Evolutionary conservation across 1,284 basidiomycete genomes (phyloP).

Genomic region (Microbotryomycetes sp.): DNA sequence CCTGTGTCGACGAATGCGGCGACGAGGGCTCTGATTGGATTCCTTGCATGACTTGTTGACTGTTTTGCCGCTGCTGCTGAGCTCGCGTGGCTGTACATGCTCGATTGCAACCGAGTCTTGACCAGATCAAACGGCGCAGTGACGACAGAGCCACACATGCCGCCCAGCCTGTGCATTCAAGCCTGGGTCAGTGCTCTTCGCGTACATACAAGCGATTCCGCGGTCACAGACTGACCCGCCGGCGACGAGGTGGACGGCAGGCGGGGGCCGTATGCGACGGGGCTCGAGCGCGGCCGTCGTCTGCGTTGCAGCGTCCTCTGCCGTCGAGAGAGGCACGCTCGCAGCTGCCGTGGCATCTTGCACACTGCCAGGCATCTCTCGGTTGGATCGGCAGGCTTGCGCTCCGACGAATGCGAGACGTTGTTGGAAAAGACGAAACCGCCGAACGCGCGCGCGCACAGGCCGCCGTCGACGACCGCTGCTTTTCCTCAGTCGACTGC

Average conservation of each 20-base stretch:
- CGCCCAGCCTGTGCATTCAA: conserved; percentile 62
- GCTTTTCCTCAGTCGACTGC: no score
- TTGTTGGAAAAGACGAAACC: no score
- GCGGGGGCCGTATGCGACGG: no score
- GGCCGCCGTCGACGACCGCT: no score
- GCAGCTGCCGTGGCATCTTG: no score
- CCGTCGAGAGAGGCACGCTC: no score
- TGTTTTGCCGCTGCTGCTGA: conserved; percentile 16
- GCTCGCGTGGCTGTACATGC: conserved; percentile 60
- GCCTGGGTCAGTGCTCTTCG: conserved; percentile 10
- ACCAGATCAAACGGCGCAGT: conserved; percentile 98
- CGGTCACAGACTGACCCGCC: conserved; percentile 40
- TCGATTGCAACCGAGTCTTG: conserved; percentile 92
- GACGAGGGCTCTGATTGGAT: conserved; percentile 50
- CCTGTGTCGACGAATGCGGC: conserved; percentile 95
- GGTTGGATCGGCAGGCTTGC: no score
- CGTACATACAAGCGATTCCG: background rate
- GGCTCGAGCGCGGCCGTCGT: no score
- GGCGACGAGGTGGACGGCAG: conserved; percentile 43
- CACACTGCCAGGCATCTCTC: no score
- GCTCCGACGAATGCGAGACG: no score
- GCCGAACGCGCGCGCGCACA: no score
- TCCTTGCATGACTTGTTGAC: conserved; percentile 41
- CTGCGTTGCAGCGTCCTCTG: no score
- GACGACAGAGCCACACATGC: conserved; percentile 95